Evolutionary conservation across 495 filamentous ascomycete genomes (phyloP), one percentile per base, ranked within the genome.

Genomic region (Haplographium delicatum): DNA sequence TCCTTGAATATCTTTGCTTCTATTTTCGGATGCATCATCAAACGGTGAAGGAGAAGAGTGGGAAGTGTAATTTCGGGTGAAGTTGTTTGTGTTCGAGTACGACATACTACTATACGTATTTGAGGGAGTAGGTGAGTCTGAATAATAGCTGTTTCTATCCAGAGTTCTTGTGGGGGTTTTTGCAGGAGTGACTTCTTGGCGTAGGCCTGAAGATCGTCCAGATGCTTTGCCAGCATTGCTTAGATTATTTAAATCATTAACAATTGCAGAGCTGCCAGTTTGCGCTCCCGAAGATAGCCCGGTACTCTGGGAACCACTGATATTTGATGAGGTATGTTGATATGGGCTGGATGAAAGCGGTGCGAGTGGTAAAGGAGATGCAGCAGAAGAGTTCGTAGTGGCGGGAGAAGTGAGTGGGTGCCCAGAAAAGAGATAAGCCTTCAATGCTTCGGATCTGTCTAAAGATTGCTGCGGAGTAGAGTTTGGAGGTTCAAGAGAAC

Each of bases 371-470:
- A 44, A 37, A 18, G 44, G 13, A 19, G 33, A 3, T 5, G 5
- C n/a, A 27, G 11, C 45, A 24, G 8, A 20, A 23, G 11, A 13
- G 3, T 11, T 1, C 2, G 18, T 16, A 1, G 27, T 9, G 2
- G 28, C 5, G 26, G 43, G 19, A 30, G 50, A 47, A 40, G 46
- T 22, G 19, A 22, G 2, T 15, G 58, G 23, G 13, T 51, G 58
- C 31, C 58, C 62, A 13, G 64, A 65, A 34, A 69, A 68, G 0
- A 72, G 60, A 51, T 68, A 72, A 23, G 59, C 63, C 41, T 70
- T 72, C 1, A 71, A 44, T n/a, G 63, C 63, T 24, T 68, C 62
- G 13, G 65, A 63, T 6, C 55, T 51, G 22, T 56, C 56, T 3
- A 35, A 54, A 44, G 34, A 47, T 28, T 46, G n/a, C 47, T 23